Base-by-base conservation (phyloP, 495 filamentous ascomycete genomes). In the Saxophila tyrrhenica region DNA sequence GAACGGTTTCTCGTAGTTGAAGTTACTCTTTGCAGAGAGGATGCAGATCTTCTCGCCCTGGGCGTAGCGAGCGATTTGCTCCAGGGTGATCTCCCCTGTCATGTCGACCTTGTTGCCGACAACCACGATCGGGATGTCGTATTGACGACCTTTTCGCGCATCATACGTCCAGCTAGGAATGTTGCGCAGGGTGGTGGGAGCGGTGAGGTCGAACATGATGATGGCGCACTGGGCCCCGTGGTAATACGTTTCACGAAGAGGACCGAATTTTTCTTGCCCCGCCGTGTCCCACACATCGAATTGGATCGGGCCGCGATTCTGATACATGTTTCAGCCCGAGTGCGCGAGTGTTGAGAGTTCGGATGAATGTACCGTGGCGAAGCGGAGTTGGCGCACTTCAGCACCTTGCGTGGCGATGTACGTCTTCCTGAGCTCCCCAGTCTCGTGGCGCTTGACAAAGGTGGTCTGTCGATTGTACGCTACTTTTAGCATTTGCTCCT, bases 1-100 rank as follows among this genome's bases (percentile, higher is more conserved):
- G 86, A 98, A 98, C 58, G 92, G 92, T 82, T 98, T 98, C 84
- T 98, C 92, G 76, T 97, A 97, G 84, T 98, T 98, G 78, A 97
- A 98, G 77, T 98, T 98, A 63, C 89, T 95, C 80, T 98, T 98
- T 70, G 92, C 92, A 45, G 88, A 94, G 70, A 98, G 97, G 59
- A 94, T 98, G 77, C 97, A 97, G 64, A 91, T 92, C 87, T 98
- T 98, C 64, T 94, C 94, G 81, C 97, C 97, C 64, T 97, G 94
- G 76, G 97, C 97, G 71, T 94, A 86, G 81, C 96, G 92, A 83
- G 97, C 97, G 59, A 35, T 35, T n/a, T n/a, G n/a, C n/a, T n/a
- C n/a, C n/a, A n/a, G n/a, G n/a, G n/a, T n/a, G n/a, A n/a, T n/a
- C n/a, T n/a, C n/a, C n/a, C n/a, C n/a, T n/a, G n/a, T n/a, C n/a